Conservation (phyloP, 768 basidiomycete genomes). For the Rhizopogon roseolus region DNA sequence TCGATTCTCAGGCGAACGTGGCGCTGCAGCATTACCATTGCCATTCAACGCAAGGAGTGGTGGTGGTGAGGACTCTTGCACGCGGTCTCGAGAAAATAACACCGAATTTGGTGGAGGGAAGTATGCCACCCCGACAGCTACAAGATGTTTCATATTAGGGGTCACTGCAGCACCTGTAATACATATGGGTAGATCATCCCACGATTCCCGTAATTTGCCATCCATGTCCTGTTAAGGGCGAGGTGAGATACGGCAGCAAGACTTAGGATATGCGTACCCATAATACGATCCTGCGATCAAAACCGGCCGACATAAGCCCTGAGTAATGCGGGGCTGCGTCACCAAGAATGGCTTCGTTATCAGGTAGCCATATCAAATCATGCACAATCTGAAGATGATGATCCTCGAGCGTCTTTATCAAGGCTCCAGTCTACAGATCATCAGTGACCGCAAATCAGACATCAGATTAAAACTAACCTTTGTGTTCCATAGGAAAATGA, state of each 20-base stretch:
- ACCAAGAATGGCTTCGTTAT: conserved; percentile 35
- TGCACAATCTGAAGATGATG: conserved; percentile 82
- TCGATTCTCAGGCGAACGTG: conserved; percentile 45
- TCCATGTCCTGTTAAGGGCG: conserved; percentile 54
- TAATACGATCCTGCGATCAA: conserved; percentile 78
- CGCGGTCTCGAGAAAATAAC: conserved; percentile 21
- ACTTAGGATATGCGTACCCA: conserved; percentile 54
- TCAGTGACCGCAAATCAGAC: conserved; percentile 6
- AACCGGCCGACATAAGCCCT: conserved; percentile 84
- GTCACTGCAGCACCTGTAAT: conserved; percentile 84
- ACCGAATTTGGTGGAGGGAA: conserved; percentile 14
- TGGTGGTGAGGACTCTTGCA: conserved; percentile 22
- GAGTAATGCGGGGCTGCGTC: conserved; percentile 19
- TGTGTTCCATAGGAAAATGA: conserved; percentile 87
- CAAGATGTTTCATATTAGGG: conserved; percentile 76
- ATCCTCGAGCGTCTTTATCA: conserved; percentile 57
- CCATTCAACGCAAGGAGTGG: conserved; percentile 21
- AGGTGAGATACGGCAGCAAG: conserved; percentile 8
- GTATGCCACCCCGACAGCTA: conserved; percentile 76
- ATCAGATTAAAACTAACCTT: conserved; percentile 47
- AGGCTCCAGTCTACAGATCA: conserved; percentile 60
- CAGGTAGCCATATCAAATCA: conserved; percentile 84
- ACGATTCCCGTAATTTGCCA: conserved; percentile 67
- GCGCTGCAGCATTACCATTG: conserved; percentile 21
- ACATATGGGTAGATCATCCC: conserved; percentile 69